Evolutionary conservation across 129 eudicot species (phyloP), one percentile per base, ranked within the genome.

Genomic region (Flaveria trinervia): DNA sequence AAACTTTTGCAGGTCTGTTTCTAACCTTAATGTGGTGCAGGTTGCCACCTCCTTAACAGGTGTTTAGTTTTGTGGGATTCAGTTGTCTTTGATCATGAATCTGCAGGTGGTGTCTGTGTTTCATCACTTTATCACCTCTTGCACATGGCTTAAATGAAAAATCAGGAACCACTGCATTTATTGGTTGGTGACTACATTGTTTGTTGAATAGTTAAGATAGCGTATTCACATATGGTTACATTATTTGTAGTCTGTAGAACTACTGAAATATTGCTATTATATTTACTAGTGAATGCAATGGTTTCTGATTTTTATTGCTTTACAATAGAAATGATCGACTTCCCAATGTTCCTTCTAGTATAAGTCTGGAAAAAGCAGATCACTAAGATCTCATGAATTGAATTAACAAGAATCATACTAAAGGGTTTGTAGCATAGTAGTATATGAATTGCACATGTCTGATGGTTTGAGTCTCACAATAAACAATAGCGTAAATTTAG

Each of bases 1-100:
- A 72, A 72, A 17, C 5, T 54, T 43, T 7, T 54, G 77, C 66
- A 72, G 77, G 75, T 45, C 7, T 33, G 65, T 18, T 54, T 36
- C 65, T 20, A 18, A 39, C 25, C 14, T 41, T 4, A 55, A 66
- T 65, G 65, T 25, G 62, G 8, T 30, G 26, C 64, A 66, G 15
- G 52, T 28, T 45, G 50, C 43, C 17, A 52, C 59, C 59, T 51
- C 57, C 57, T 56, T 22, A 22, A 56, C 64, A 59, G 33, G 65
- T 62, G 68, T 30, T 14, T 62, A 13, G 22, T 13, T 41, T 61
- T 61, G 18, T 25, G 67, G 8, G 45, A 62, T 62, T 18, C 9
- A 16, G 20, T 7, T 28, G 69, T 30, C 46, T 64, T 64, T 64
- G 23, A 5, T 64, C 69, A 64, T 28, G 45, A 64, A 64, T 28